Percentiles rank a stretch among this genome's conserved stretches.
These are phyloP conservation scores for Hanseniaspora clermontiae DNA, from an alignment of 805 yeast genomes.

Conservation along the genomic window DNA sequence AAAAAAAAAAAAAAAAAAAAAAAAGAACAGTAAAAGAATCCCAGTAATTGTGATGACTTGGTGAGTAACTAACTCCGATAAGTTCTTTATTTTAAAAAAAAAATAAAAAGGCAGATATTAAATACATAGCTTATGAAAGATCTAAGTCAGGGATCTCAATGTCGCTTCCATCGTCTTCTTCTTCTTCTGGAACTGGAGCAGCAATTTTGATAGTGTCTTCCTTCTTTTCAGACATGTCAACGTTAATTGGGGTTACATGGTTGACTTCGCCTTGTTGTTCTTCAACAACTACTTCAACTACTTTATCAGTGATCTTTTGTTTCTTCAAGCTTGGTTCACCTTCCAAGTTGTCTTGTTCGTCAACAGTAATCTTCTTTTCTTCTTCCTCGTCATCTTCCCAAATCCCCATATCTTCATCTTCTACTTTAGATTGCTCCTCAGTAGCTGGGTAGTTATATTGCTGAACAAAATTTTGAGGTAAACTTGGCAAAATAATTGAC, in stretches of 20 bases:
- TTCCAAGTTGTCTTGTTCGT: neutral
- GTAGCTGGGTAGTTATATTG: constrained; percentile 12
- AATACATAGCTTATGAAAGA: constrained; percentile 2
- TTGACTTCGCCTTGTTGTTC: constrained; percentile 10
- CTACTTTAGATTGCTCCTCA: neutral
- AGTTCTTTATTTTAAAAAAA: no score
- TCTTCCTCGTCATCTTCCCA: constrained; percentile 14
- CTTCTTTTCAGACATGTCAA: neutral
- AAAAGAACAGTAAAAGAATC: neutral
- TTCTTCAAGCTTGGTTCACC: constrained; percentile 9
- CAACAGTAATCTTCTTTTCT: neutral
- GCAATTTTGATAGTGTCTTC: neutral
- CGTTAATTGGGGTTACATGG: constrained; percentile 1
- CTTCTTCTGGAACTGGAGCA: constrained; percentile 7
- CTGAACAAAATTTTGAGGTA: constrained; percentile 39
- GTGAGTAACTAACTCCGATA: neutral
- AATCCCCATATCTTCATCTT: neutral
- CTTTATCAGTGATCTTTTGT: constrained; percentile 6
- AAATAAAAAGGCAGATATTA: neutral
- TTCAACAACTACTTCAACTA: constrained; percentile 4
- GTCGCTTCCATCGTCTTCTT: constrained; percentile 23
- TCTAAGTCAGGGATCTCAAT: constrained; percentile 25
- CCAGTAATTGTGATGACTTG: neutral
- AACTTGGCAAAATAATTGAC: constrained; percentile 48
- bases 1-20: no score